phyloP scores from a whole-genome alignment of 202 grass and related monocot species.

The Musa balbisiana region DNA sequence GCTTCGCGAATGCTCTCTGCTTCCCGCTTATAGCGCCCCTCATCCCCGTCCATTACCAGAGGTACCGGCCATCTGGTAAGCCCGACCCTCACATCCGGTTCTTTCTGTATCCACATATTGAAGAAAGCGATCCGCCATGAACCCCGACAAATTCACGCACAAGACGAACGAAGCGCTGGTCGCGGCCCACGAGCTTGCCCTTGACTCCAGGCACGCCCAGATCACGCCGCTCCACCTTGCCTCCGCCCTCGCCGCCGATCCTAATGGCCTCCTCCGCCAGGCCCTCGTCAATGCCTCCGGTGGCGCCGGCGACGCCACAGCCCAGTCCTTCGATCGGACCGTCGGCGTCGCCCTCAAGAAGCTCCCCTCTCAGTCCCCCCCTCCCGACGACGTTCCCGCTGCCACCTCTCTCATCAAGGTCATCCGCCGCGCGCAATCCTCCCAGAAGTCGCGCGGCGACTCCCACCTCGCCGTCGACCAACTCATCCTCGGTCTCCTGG shows the following conservation, averaged over 20 bases:
- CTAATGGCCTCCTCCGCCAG: constrained; percentile 56
- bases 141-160: constrained; percentile 98
- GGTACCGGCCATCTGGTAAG: too few species aligned
- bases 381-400: constrained; percentile 63
- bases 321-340: constrained; percentile 69
- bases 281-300: constrained; percentile 47
- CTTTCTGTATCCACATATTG: too few species aligned
- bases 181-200: constrained; percentile 75
- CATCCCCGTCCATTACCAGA: too few species aligned
- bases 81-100: too few species aligned
- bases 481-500: constrained; percentile 70
- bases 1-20: too few species aligned
- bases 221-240: constrained; percentile 85
- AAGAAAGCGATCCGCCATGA: constrained; percentile 36
- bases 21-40: too few species aligned
- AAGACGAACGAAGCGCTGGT: constrained; percentile 97
- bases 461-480: constrained; percentile 86
- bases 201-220: constrained; percentile 74
- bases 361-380: constrained; percentile 69
- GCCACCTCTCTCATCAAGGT: constrained; percentile 79
- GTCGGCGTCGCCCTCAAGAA: constrained; percentile 53
- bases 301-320: constrained; percentile 18
- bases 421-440: constrained; percentile 75
- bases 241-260: constrained; percentile 41
- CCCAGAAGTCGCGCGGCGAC: constrained; percentile 72